A percentile compares a stretch with the other conserved stretches of the same genome.
Conservation (phyloP, 2,329 filamentous ascomycete species). For the Colletotrichum tofieldiae region DNA sequence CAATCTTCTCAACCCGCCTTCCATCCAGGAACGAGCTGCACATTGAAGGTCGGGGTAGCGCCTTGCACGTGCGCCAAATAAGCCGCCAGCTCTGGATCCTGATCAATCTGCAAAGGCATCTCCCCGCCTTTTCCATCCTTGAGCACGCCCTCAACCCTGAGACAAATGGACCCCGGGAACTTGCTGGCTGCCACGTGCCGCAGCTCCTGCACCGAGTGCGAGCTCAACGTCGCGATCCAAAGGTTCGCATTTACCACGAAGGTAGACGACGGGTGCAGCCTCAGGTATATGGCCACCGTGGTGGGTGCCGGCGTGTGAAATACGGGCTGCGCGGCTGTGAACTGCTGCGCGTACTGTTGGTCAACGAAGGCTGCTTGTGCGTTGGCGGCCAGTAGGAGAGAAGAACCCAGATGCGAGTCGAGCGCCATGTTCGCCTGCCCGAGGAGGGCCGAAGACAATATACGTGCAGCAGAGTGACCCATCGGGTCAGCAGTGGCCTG, state of each 20-base stretch:
- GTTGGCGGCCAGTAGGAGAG: constrained; percentile 57
- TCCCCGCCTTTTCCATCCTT: constrained; percentile 73
- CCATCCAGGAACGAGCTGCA: constrained; percentile 53
- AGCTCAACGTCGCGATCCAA: constrained; percentile 77
- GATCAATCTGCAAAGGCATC: constrained; percentile 75
- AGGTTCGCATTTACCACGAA: constrained; percentile 66
- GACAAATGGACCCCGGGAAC: constrained; percentile 72
- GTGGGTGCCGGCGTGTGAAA: constrained; percentile 46
- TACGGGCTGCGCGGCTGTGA: constrained; percentile 46
- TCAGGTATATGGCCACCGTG: constrained; percentile 75
- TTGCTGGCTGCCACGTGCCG: constrained; percentile 73
- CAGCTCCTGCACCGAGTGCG: constrained; percentile 73
- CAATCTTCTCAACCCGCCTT: constrained; percentile 24
- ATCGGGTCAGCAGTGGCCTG: constrained; percentile 29
- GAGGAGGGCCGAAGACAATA: constrained; percentile 32
- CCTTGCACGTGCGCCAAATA: constrained; percentile 77
- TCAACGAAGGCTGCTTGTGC: constrained; percentile 55
- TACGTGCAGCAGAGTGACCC: constrained; percentile 29
- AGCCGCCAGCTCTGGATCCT: constrained; percentile 80
- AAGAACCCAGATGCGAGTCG: constrained; percentile 56
- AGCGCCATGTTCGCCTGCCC: constrained; percentile 48
- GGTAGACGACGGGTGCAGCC: constrained; percentile 76
- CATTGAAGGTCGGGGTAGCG: constrained; percentile 60
- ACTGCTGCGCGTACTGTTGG: constrained; percentile 52
- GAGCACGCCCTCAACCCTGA: constrained; percentile 77